Evolutionary conservation across 2,329 filamentous ascomycete species (phyloP).

Genomic region (Fusarium sp.): DNA sequence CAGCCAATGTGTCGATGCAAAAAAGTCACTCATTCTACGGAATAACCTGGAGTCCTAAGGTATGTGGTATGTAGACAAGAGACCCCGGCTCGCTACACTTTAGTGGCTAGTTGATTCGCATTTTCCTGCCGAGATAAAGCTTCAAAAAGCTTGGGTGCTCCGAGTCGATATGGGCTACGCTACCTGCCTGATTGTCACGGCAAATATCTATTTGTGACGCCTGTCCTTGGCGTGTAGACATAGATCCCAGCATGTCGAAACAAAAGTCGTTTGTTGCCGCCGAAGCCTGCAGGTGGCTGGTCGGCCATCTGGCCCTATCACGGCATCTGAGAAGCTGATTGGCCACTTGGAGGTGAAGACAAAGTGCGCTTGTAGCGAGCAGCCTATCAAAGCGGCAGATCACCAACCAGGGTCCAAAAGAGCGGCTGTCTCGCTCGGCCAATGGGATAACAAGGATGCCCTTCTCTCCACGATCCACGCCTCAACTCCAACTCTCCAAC

Average conservation of each 20-base stretch:
- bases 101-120: too few relatives aligned
- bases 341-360: conserved; percentile 48
- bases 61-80: too few relatives aligned
- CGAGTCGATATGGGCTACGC: too few relatives aligned
- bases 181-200: too few relatives aligned
- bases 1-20: conserved; percentile 8
- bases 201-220: too few relatives aligned
- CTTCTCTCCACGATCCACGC: conserved; percentile 42
- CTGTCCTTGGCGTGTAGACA: not conserved
- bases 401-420: conserved; percentile 30
- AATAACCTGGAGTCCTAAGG: too few relatives aligned
- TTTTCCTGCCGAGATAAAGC: too few relatives aligned
- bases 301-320: conserved; percentile 53
- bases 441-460: conserved; percentile 35
- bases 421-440: conserved; percentile 33
- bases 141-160: too few relatives aligned
- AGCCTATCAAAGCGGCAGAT: conserved; percentile 47
- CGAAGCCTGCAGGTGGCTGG: conserved; percentile 58
- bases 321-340: conserved; percentile 55
- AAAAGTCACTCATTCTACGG: conserved; percentile 31
- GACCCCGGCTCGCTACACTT: conserved; percentile 4
- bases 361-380: conserved; percentile 41
- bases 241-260: conserved; percentile 48
- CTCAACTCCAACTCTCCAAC: conserved; percentile 39
- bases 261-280: conserved; percentile 59